These are phyloP conservation scores for Mrakia gelida DNA, from an alignment of 768 basidiomycete species.

Conservation along the genomic window DNA sequence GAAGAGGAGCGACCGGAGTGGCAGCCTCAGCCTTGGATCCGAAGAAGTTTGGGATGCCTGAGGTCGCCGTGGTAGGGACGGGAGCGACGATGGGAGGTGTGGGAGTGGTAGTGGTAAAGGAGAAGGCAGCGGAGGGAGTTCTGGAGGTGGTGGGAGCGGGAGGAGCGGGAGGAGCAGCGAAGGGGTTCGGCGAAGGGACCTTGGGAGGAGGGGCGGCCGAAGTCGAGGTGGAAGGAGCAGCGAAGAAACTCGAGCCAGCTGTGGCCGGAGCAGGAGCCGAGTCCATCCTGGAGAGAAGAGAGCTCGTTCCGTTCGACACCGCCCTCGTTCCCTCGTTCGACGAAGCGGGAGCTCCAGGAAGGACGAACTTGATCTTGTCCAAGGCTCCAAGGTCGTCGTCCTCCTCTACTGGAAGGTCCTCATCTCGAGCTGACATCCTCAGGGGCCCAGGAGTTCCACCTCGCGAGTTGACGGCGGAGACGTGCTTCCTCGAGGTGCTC, in stretches of 20 bases:
- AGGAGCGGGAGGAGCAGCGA: slow-evolving; percentile 13
- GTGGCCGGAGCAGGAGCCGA: not conserved
- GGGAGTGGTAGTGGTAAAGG: not conserved
- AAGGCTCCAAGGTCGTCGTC: slow-evolving; percentile 22
- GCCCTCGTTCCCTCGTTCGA: slow-evolving; percentile 1
- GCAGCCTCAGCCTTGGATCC: slow-evolving; percentile 16
- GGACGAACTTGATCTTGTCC: slow-evolving; percentile 26
- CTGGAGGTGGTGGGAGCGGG: not conserved
- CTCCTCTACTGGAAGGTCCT: slow-evolving; percentile 12
- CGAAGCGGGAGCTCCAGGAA: slow-evolving; percentile 16
- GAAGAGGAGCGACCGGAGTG: slow-evolving; percentile 2
- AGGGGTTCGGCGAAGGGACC: not conserved
- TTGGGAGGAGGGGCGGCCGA: slow-evolving; percentile 9
- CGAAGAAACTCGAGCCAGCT: not conserved
- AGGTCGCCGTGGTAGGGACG: not conserved
- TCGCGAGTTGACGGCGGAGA: slow-evolving; percentile 20
- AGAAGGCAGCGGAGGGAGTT: not conserved
- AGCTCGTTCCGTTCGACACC: not conserved
- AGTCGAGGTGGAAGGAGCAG: not conserved
- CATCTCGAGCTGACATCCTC: slow-evolving; percentile 21
- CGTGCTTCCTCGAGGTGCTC: slow-evolving; percentile 21
- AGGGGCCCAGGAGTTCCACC: slow-evolving; percentile 9
- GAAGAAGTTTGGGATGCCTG: slow-evolving; percentile 24
- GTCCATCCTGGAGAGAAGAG: slow-evolving; percentile 7
- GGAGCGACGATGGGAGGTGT: not conserved